Evolutionary conservation across 2,329 filamentous ascomycete genomes (phyloP).

Genomic region (Huntiella decipiens): DNA sequence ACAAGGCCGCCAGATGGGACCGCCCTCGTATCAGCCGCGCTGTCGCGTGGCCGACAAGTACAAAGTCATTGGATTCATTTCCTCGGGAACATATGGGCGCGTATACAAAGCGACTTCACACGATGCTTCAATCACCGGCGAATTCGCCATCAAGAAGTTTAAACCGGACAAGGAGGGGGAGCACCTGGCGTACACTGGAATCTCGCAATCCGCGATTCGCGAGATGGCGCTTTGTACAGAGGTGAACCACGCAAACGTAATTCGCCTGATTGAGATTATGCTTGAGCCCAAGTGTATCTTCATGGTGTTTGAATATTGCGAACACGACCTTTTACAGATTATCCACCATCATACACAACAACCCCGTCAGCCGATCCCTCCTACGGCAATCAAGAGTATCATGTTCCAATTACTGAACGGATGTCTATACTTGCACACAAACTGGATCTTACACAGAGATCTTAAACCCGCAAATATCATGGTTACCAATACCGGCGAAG

Average conservation of each 20-base stretch:
- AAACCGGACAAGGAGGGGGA: conserved; percentile 98
- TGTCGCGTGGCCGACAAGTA: conserved; percentile 83
- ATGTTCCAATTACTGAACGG: conserved; percentile 93
- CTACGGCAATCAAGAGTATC: conserved; percentile 76
- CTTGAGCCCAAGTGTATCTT: conserved; percentile 98
- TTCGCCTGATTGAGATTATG: conserved; percentile 84
- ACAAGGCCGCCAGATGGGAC: conserved; percentile 7
- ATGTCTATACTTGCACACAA: conserved; percentile 81
- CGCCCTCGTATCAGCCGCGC: conserved; percentile 45
- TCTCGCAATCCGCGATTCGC: conserved; percentile 89
- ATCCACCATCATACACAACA: conserved; percentile 94
- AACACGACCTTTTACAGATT: conserved; percentile 92
- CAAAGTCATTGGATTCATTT: conserved; percentile 95
- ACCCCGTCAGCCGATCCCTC: conserved; percentile 70
- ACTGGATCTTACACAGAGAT: conserved; percentile 94
- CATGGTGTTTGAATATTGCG: conserved; percentile 98
- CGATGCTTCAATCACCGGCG: conserved; percentile 34
- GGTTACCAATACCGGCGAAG: conserved; percentile 75
- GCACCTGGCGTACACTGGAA: conserved; percentile 82
- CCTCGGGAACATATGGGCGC: conserved; percentile 89
- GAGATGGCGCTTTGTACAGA: conserved; percentile 97
- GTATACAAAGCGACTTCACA: conserved; percentile 87
- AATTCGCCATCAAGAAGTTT: conserved; percentile 99
- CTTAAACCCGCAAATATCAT: conserved; percentile 98
- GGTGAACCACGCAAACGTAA: conserved; percentile 71